phyloP scores from a whole-genome alignment of 345 rosid species.

The Mallotus nudiflorus region DNA sequence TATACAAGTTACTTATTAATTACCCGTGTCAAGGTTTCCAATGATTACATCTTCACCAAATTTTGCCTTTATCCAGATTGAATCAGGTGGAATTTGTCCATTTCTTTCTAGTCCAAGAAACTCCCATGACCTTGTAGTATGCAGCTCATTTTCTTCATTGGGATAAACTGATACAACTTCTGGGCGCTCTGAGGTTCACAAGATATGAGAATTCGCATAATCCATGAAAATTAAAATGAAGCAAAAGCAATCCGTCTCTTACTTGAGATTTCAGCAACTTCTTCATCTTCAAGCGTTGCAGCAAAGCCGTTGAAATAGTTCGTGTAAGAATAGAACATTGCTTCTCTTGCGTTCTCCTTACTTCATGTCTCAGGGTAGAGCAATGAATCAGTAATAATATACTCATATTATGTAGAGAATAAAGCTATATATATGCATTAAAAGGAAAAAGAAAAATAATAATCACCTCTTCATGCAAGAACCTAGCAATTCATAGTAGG shows the following conservation, averaged over 20 bases:
- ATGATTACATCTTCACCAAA: conserved; percentile 25
- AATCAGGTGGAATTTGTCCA: conserved; percentile 2
- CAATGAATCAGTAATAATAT: not conserved
- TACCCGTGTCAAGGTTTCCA: conserved; percentile 28
- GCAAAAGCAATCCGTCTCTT: not conserved
- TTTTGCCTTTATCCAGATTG: conserved; percentile 17
- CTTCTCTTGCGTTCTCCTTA: conserved; percentile 17
- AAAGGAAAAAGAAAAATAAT: no score
- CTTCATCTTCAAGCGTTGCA: conserved; percentile 25
- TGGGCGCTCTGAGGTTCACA: conserved; percentile 10
- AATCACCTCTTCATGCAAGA: conserved; percentile 26
- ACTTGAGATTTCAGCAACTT: conserved; percentile 14
- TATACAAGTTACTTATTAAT: not conserved
- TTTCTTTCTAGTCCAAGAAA: conserved; percentile 28
- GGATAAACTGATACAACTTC: conserved; percentile 24
- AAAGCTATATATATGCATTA: no score
- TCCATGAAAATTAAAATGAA: not conserved
- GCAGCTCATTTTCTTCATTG: conserved; percentile 15
- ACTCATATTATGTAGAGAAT: no score
- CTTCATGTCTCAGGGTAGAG: not conserved
- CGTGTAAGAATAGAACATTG: conserved; percentile 28
- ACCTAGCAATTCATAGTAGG: conserved; percentile 19
- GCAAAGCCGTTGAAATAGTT: conserved; percentile 31
- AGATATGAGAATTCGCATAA: not conserved
- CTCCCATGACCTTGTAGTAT: conserved; percentile 32